Evolutionary conservation across 2,329 filamentous ascomycete species (phyloP).

Genomic region (Dactylellina drechsleri): DNA sequence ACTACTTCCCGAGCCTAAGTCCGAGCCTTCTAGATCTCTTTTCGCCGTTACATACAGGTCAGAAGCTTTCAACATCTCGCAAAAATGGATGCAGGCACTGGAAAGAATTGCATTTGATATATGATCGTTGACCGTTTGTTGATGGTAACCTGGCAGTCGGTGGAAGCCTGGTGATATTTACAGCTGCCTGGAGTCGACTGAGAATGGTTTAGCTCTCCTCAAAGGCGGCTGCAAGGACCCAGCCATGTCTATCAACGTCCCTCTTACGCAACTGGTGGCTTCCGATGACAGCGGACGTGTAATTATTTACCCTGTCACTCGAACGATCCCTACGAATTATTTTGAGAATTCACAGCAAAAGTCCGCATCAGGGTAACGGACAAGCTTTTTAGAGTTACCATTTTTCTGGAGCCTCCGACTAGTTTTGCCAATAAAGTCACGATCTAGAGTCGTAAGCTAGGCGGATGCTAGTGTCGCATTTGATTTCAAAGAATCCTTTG

Average conservation of each 20-base stretch:
- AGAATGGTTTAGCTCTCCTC: constrained; percentile 33
- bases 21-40: constrained; percentile 42
- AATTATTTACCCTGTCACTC: constrained; percentile 9
- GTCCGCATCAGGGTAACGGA: constrained; percentile 19
- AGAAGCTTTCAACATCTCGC: constrained; percentile 31
- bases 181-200: constrained; percentile 44
- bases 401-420: too few relatives aligned
- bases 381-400: constrained; percentile 8
- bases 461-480: constrained; percentile 16
- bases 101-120: constrained; percentile 11
- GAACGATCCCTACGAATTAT: constrained; percentile 1
- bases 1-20: constrained; percentile 43
- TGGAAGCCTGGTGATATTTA: constrained; percentile 54
- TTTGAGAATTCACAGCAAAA: background rate
- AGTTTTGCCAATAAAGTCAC: too few relatives aligned
- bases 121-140: constrained; percentile 26
- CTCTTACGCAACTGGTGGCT: constrained; percentile 29
- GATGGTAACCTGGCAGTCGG: constrained; percentile 39
- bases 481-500: constrained; percentile 1
- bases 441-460: constrained; percentile 6
- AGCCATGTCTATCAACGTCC: constrained; percentile 15
- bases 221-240: constrained; percentile 42
- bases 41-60: constrained; percentile 41
- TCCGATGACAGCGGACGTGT: background rate
- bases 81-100: constrained; percentile 15